Base-by-base conservation (phyloP, 495 filamentous ascomycete genomes). In the Hypoxylon crocopeplum region DNA sequence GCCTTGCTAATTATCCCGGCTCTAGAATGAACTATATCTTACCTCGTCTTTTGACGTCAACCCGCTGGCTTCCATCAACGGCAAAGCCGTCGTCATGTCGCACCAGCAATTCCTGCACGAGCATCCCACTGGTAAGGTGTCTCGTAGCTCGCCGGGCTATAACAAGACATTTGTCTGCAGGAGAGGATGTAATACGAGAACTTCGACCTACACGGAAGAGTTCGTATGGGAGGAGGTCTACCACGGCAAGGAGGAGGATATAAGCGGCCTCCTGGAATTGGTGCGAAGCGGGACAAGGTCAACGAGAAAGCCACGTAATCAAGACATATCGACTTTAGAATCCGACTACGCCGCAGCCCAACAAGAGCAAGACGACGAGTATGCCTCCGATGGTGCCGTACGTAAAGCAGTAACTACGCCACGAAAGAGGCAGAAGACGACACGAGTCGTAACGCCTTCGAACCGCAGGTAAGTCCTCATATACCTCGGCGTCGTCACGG, bases 131-230 rank as follows among this genome's bases (percentile, higher is more conserved):
- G 93, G 95, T 41, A 86, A 82, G 49, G 80, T 96, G 1, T 86
- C 91, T 2, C 85, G 86, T 56, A 83, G 78, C 44, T 88, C 89
- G 5, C 83, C 82, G 25, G 89, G 95, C 61, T 87, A 82, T 66
- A 92, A 91, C 62, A 98, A 96, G 73, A 85, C 89, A 20, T 97
- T 97, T 66, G 76, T 98, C 41, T 98, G 94, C 69, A 86, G 93
- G 21, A 79, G 93, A 69, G 95, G 91, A 3, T 93, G 91, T 59
- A 95, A 92, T 68, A 89, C 90, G 3, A 75, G 90, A 25, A 96
- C 92, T 22, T 86, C 90, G 22, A 90, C 87, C 27, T 99, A 98
- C 69, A 98, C 94, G 0, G 85, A 92, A 3, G 95, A 98, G 66
- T 96, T 98, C 56, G 56, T 83, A 4, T 99, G 94, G 94, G 92